Evolutionary conservation across 2,329 filamentous ascomycete species (phyloP).

Genomic region (Leptodontidium sp.): DNA sequence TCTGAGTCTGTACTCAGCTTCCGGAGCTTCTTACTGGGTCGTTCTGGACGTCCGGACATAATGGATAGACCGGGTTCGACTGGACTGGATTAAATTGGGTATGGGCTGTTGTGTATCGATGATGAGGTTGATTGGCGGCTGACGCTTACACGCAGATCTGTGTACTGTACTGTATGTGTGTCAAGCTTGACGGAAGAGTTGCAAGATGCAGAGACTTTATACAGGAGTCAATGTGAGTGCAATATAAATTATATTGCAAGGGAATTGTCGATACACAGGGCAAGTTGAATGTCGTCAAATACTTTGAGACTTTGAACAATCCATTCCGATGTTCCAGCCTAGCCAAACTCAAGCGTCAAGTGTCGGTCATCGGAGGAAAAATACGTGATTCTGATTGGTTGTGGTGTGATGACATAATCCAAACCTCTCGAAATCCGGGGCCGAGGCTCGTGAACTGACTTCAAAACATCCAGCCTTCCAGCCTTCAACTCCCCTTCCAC

Average conservation of each 20-base stretch:
- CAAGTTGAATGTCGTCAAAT: not conserved
- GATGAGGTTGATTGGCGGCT: conserved; percentile 11
- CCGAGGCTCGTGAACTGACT: conserved; percentile 33
- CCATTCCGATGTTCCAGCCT: not conserved
- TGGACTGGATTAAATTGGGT: not conserved
- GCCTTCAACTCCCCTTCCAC: conserved; percentile 11
- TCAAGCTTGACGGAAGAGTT: not conserved
- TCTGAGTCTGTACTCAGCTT: conserved; percentile 46
- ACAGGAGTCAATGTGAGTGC: too few relatives aligned
- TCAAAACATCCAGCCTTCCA: conserved; percentile 8
- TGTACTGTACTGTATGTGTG: too few relatives aligned
- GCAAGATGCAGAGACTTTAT: too few relatives aligned
- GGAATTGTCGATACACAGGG: not conserved
- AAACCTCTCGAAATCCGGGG: conserved; percentile 19
- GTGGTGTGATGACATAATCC: conserved; percentile 34
- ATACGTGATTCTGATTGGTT: conserved; percentile 5
- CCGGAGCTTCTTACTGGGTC: conserved; percentile 41
- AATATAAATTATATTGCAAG: not conserved
- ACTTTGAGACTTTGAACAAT: not conserved
- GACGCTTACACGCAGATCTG: conserved; percentile 23
- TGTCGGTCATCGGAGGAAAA: conserved; percentile 25
- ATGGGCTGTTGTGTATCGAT: not conserved
- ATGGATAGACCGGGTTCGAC: not conserved
- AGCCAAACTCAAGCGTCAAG: not conserved
- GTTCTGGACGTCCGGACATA: conserved; percentile 40